Evolutionary conservation across 2,329 filamentous ascomycete species (phyloP).

Genomic region (Pseudocercospora cruenta): DNA sequence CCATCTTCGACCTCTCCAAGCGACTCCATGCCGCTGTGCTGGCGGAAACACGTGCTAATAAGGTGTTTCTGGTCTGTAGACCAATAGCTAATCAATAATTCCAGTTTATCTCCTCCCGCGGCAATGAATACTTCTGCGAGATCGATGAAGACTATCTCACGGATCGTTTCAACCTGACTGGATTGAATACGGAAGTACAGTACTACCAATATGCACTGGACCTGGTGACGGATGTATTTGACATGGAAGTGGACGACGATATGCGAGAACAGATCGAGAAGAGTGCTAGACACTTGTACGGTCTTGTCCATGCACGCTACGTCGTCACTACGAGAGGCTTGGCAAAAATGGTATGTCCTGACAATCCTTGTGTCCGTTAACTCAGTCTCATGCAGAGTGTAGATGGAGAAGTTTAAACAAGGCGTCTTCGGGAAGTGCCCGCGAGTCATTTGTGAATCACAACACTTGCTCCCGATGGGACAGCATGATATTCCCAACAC

Average conservation of each 20-base stretch:
- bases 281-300: conserved; percentile 92
- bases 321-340: conserved; percentile 94
- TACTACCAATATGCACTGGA: conserved; percentile 99
- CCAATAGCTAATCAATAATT: conserved; percentile 17
- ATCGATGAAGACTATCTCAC: conserved; percentile 99
- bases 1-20: neutral
- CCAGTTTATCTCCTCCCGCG: conserved; percentile 95
- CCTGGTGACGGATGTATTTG: conserved; percentile 96
- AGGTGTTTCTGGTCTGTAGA: neutral
- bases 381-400: conserved; percentile 10
- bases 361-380: neutral
- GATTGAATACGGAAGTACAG: conserved; percentile 93
- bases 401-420: conserved; percentile 99
- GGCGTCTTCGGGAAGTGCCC: conserved; percentile 98
- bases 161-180: conserved; percentile 96
- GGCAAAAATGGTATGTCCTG: conserved; percentile 81
- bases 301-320: conserved; percentile 92
- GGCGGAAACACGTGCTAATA: neutral
- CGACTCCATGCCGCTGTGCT: neutral
- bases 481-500: conserved; percentile 85
- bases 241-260: conserved; percentile 97
- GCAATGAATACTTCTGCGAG: conserved; percentile 99
- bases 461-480: conserved; percentile 92
- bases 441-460: conserved; percentile 89
- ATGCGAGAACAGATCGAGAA: conserved; percentile 98